Percentiles rank a stretch among this genome's conserved stretches.
These are phyloP conservation scores for Erigeron philadelphicus DNA, from an alignment of 140 eudicot species.

Conservation along the genomic window DNA sequence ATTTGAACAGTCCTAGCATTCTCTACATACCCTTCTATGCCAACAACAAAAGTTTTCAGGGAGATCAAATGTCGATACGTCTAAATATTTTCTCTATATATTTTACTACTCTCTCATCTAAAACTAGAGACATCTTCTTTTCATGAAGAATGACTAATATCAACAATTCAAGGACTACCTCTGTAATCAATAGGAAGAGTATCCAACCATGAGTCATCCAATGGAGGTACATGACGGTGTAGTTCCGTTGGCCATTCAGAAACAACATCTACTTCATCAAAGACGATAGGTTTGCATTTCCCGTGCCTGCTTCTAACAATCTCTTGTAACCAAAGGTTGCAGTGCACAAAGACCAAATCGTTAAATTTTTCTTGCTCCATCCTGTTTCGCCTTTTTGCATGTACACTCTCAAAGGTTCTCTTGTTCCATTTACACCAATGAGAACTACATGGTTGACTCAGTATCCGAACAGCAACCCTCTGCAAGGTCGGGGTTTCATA, in stretches of 20 bases:
- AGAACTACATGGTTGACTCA: slow-evolving; percentile 42
- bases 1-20: not conserved
- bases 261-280: slow-evolving; percentile 36
- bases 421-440: slow-evolving; percentile 45
- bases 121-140: not conserved
- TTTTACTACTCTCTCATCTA: not conserved
- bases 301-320: slow-evolving; percentile 30
- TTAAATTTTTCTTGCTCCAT: slow-evolving; percentile 32
- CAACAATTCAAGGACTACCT: slow-evolving; percentile 2
- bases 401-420: slow-evolving; percentile 36
- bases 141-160: not conserved
- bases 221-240: slow-evolving; percentile 21
- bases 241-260: slow-evolving; percentile 36
- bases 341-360: slow-evolving; percentile 38
- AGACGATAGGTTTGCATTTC: slow-evolving; percentile 24
- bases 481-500: slow-evolving; percentile 41
- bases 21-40: not conserved
- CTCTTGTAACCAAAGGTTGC: slow-evolving; percentile 47
- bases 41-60: not conserved
- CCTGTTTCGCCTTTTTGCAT: slow-evolving; percentile 21
- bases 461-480: slow-evolving; percentile 37
- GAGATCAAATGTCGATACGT: not conserved
- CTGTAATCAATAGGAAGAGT: slow-evolving; percentile 19
- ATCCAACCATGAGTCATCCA: slow-evolving; percentile 36
- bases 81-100: not conserved